Base-by-base conservation (phyloP, 1,284 basidiomycete genomes). In the Sanghuangporus baumii region DNA sequence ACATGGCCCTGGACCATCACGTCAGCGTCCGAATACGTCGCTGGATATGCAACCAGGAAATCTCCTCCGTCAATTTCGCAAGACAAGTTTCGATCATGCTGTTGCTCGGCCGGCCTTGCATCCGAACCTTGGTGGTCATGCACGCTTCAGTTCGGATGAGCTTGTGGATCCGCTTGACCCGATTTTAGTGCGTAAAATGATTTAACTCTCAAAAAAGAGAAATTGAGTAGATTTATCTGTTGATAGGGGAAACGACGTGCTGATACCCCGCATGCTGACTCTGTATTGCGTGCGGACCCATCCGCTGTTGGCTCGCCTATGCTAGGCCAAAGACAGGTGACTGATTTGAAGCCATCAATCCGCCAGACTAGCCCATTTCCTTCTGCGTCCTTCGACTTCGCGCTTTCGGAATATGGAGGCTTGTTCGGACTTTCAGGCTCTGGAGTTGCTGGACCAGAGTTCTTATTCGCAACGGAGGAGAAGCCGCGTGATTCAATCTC, bases 1-100 rank as follows among this genome's bases (percentile, higher is more conserved):
- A 51, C 83, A 60, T 72, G 57, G 11, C 9, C 20, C 57, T 57
- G 84, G 83, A 56, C 75, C 79, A 63, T 75, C 77, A 66, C 78
- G 80, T 69, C 70, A 78, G 65, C 74, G 79, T 36, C 70, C 78
- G 52, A 74, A 69, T 61, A 67, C 76, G 31, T 69, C 76, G 61
- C 73, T 79, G 66, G 73, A 75, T 65, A 74, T 82, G 69, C 79
- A 76, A 68, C 80, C 81, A 66, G 60, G 58, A 7, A 56, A 57
- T 23, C 54, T 60, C 12, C 78, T 83, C 6, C 84, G 87, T 64
- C 87, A 90, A 70, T 90, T 94, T 62, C 85, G 94, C 66, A 94
- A 96, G 79, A 93, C 93, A 51, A 93, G 91, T 74, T 95, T 94
- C 72, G 93, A 96, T 75, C 93, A 94, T 74, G 94, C 93, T 0